Evolutionary conservation across 257 asterid genomes (phyloP).

Genomic region (Solanum paucissectum): DNA sequence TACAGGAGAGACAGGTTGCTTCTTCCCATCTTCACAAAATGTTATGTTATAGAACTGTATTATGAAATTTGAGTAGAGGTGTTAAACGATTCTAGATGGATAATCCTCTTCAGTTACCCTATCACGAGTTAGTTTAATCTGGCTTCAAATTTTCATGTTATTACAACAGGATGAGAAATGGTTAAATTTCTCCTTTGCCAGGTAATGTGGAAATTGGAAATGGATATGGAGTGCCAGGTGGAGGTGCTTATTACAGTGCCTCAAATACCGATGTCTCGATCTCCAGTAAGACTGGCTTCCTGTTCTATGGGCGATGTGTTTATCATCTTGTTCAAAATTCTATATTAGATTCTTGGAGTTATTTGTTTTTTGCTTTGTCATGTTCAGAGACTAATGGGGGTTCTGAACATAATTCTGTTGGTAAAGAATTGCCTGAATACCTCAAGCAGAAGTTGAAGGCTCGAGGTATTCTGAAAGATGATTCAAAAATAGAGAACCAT

Average conservation of each 20-base stretch:
- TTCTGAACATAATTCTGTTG: slow-evolving; percentile 28
- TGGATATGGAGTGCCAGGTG: slow-evolving; percentile 99
- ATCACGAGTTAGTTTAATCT: background rate
- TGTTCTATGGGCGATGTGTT: background rate
- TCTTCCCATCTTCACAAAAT: background rate
- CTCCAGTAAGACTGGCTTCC: slow-evolving; percentile 30
- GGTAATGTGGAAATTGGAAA: slow-evolving; percentile 90
- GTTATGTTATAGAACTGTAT: background rate
- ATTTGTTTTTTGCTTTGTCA: background rate
- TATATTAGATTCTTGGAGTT: slow-evolving; percentile 4
- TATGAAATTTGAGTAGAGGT: background rate
- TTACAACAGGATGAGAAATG: background rate
- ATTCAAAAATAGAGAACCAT: slow-evolving; percentile 17
- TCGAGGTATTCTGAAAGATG: slow-evolving; percentile 80
- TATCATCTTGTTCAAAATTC: background rate
- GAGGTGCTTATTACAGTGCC: slow-evolving; percentile 74
- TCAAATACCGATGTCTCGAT: slow-evolving; percentile 13
- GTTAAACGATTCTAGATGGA: background rate
- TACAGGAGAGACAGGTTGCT: background rate
- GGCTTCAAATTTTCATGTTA: background rate
- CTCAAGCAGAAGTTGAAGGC: slow-evolving; percentile 86
- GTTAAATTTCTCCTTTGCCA: slow-evolving; percentile 13
- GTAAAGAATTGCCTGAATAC: slow-evolving; percentile 71
- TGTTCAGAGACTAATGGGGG: slow-evolving; percentile 28
- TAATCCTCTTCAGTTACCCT: background rate